Base-by-base conservation (phyloP, 192 early-diverging fungal species). In the Umbelopsis sp. region DNA sequence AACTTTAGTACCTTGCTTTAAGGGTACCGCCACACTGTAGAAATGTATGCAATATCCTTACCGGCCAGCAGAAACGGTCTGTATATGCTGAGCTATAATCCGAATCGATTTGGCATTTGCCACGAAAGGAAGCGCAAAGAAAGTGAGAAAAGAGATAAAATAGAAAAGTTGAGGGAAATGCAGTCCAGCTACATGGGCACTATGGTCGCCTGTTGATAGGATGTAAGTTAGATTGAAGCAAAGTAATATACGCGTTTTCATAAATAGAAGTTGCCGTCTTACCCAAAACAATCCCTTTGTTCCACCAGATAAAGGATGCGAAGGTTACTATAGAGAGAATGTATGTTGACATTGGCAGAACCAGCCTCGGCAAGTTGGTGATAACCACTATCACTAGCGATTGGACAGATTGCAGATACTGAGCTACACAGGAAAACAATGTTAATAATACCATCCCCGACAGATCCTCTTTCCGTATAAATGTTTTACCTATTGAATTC, bases 141-240 rank as follows among this genome's bases (percentile, higher is more conserved):
- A 82, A 0, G 80, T 75, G 7, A 83, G 59, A 66, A 94, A 94
- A 1, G 82, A 82, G 43, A 75, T 78, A 85, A 92, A 97, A 80
- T 99, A 99, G 32, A 95, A 84, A 21, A 96, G 49, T 76, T 98
- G 97, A 21, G 93, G 91, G 7, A 95, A 56, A 77, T 99, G 94
- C 31, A 91, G 25, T 17, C 82, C 85, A 2, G 92, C 86, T 34
- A 91, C 73, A 80, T 99, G 97, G 74, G 98, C 91, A 4, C 87
- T 74, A 68, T 86, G 87, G 83, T 99, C 97, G 31, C 97, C 92
- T 89, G 56, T 6, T 41, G 38, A 41, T 1, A 41, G 12, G 12
- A 11, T 41, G 38, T 41, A 1, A 41, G 38, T 41, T 6, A 41
- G 12, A 41, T 11, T 6, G 12, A 1, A 6, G 38, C 38, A n/a